These are phyloP conservation scores for Brassica carinata DNA, from an alignment of 345 rosid genomes.

Conservation along the genomic window DNA sequence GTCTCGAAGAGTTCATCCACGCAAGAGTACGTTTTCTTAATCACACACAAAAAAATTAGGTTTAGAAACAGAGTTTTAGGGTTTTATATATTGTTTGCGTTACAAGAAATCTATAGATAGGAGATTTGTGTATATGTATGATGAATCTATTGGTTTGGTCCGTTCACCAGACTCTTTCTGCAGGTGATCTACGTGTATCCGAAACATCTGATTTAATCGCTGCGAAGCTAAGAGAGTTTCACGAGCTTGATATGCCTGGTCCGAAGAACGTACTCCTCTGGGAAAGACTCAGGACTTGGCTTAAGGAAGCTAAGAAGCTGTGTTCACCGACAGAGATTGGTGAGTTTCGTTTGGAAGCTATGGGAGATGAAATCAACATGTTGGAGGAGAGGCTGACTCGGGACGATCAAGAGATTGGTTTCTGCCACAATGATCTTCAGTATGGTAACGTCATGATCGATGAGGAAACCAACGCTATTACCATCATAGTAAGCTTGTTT, in stretches of 20 bases:
- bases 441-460: slow-evolving; percentile 98
- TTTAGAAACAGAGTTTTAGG: slow-evolving; percentile 13
- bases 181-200: slow-evolving; percentile 70
- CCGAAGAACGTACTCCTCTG: slow-evolving; percentile 58
- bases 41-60: background rate
- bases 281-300: slow-evolving; percentile 80
- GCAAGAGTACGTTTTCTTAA: slow-evolving; percentile 61
- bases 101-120: slow-evolving; percentile 16
- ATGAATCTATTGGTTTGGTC: slow-evolving; percentile 21
- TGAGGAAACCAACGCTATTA: slow-evolving; percentile 70
- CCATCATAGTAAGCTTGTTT: slow-evolving; percentile 68
- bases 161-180: slow-evolving; percentile 79
- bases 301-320: slow-evolving; percentile 56
- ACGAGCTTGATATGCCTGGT: slow-evolving; percentile 83
- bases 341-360: slow-evolving; percentile 54
- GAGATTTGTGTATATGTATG: slow-evolving; percentile 27
- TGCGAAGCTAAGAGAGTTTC: slow-evolving; percentile 79
- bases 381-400: slow-evolving; percentile 57
- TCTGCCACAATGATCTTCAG: slow-evolving; percentile 97
- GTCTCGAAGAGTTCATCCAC: slow-evolving; percentile 92
- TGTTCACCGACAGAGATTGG: slow-evolving; percentile 52
- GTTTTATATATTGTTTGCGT: slow-evolving; percentile 14
- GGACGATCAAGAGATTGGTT: slow-evolving; percentile 60
- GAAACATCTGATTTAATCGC: slow-evolving; percentile 74
- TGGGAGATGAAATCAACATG: slow-evolving; percentile 60